These are phyloP conservation scores for Penicillium sp. DNA, from an alignment of 2,329 filamentous ascomycete genomes.

Conservation along the genomic window DNA sequence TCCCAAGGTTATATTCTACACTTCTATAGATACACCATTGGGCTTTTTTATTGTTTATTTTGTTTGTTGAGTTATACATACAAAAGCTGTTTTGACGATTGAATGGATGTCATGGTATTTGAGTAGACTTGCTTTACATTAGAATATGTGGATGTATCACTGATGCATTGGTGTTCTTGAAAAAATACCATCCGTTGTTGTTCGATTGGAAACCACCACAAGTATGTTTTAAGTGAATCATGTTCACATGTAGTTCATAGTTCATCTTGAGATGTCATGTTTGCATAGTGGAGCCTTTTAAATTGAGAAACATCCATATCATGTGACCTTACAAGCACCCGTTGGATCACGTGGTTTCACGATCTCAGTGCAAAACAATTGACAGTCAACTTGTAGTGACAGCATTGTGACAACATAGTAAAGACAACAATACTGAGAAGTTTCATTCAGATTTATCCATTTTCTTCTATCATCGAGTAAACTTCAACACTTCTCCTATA, in stretches of 20 bases:
- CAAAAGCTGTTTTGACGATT: conserved; percentile 19
- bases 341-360: not conserved
- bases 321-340: not conserved
- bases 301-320: not conserved
- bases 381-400: not conserved
- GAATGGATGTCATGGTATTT: conserved; percentile 11
- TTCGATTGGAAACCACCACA: too few species aligned
- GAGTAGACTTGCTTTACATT: not conserved
- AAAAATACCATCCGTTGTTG: too few species aligned
- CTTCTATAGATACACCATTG: conserved; percentile 29
- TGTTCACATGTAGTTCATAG: not conserved
- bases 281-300: not conserved
- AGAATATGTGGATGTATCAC: not conserved
- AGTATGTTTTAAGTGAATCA: not conserved
- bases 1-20: conserved; percentile 22
- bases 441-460: not conserved
- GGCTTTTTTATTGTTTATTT: conserved; percentile 13
- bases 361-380: not conserved
- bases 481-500: not conserved
- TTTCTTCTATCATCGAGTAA: not conserved
- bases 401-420: not conserved
- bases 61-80: conserved; percentile 13
- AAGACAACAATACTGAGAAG: not conserved
- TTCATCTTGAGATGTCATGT: not conserved
- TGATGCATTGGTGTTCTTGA: too few species aligned